phyloP scores from a whole-genome alignment of 805 yeast genomes.

The Ogataea henricii region DNA sequence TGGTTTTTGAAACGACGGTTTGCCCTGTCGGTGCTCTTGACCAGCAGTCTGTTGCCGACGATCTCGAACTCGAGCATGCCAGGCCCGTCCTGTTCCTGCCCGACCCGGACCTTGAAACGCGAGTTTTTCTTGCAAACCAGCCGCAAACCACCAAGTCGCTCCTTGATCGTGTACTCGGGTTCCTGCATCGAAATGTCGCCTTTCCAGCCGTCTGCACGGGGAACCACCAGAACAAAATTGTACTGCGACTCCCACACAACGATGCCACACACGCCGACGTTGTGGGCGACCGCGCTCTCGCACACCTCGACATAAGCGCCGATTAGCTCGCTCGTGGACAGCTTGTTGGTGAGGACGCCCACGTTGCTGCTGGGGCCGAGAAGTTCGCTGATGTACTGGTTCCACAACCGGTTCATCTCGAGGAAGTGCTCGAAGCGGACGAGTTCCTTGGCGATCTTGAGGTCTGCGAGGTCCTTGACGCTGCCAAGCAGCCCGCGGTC shows the following conservation, averaged over 20 bases:
- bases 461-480: conserved; percentile 24
- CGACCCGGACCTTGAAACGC: conserved; percentile 55
- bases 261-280: conserved; percentile 69
- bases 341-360: conserved; percentile 46
- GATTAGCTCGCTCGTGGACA: conserved; percentile 78
- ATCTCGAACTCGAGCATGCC: conserved; percentile 59
- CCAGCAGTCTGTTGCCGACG: conserved; percentile 76
- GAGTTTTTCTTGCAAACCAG: conserved; percentile 69
- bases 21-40: conserved; percentile 77
- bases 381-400: conserved; percentile 61
- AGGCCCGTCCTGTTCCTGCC: conserved; percentile 32
- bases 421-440: conserved; percentile 50
- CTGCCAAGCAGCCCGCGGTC: conserved; percentile 25
- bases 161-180: conserved; percentile 27
- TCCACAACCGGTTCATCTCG: conserved; percentile 70
- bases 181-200: conserved; percentile 17
- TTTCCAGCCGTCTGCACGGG: conserved; percentile 43
- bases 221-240: conserved; percentile 62
- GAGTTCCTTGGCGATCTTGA: conserved; percentile 26
- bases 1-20: conserved; percentile 84
- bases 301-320: conserved; percentile 69
- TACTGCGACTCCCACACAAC: conserved; percentile 84
- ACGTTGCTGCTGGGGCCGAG: conserved; percentile 37
- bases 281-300: conserved; percentile 54
- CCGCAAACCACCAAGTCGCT: conserved; percentile 61